Conservation (phyloP, 1,139 yeast species). For the Geotrichum klebahnii region DNA sequence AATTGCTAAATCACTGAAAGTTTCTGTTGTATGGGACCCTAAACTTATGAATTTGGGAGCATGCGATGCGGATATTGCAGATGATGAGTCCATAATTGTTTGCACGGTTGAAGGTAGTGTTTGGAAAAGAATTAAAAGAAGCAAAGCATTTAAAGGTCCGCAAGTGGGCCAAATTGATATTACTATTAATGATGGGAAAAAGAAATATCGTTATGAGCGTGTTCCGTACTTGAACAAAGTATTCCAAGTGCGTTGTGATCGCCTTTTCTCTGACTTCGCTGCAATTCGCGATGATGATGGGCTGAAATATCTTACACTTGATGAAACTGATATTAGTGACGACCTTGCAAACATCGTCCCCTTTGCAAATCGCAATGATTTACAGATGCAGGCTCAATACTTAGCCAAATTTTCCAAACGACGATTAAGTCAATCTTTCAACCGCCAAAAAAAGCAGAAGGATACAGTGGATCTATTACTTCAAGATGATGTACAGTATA, state of each 20-base stretch:
- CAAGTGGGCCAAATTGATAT: conserved; percentile 23
- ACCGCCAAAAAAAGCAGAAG: conserved; percentile 16
- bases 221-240: conserved; percentile 53
- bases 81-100: conserved; percentile 64
- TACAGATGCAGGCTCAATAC: conserved; percentile 18
- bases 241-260: conserved; percentile 61
- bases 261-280: conserved; percentile 63
- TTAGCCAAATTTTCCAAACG: conserved; percentile 17
- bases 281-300: conserved; percentile 58
- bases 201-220: conserved; percentile 51
- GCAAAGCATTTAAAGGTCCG: conserved; percentile 23
- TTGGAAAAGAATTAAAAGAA: conserved; percentile 40
- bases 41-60: conserved; percentile 33
- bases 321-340: conserved; percentile 16
- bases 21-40: conserved; percentile 39
- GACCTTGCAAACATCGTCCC: conserved; percentile 18
- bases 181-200: conserved; percentile 20
- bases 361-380: neutral
- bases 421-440: conserved; percentile 10
- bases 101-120: conserved; percentile 68
- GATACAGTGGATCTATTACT: conserved; percentile 11
- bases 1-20: conserved; percentile 24
- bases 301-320: conserved; percentile 13
- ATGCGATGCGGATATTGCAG: conserved; percentile 62
- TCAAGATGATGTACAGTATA: conserved; percentile 9